phyloP scores from a whole-genome alignment of 768 basidiomycete genomes.

The Lactarius akahatsu region DNA sequence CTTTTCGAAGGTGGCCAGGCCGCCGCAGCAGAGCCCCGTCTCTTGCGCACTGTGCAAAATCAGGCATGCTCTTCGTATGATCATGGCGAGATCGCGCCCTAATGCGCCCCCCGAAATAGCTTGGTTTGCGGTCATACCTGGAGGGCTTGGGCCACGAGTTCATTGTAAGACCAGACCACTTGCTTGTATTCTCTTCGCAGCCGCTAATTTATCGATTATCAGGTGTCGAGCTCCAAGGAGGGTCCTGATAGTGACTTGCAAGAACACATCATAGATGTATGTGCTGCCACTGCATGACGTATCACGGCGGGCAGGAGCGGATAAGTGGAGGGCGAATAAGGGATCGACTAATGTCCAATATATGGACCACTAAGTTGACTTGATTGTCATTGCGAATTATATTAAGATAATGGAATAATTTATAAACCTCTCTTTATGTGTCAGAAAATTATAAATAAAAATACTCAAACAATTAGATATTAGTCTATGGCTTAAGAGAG shows the following conservation, averaged over 20 bases:
- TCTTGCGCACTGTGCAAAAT: slow-evolving; percentile 81
- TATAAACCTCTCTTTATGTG: too few relatives aligned
- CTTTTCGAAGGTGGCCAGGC: slow-evolving; percentile 68
- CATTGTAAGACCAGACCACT: slow-evolving; percentile 46
- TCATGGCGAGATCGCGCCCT: background rate
- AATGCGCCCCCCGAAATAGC: slow-evolving; percentile 52
- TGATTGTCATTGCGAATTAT: too few relatives aligned
- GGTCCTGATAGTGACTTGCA: slow-evolving; percentile 48
- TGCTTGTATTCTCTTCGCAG: background rate
- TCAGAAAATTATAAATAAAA: too few relatives aligned
- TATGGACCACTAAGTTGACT: too few relatives aligned
- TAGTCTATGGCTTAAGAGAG: too few relatives aligned
- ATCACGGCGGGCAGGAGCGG: too few relatives aligned
- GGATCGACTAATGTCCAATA: too few relatives aligned
- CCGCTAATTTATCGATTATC: slow-evolving; percentile 13
- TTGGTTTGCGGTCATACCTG: slow-evolving; percentile 72
- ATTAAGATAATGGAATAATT: too few relatives aligned
- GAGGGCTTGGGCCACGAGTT: slow-evolving; percentile 71
- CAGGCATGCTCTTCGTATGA: slow-evolving; percentile 43
- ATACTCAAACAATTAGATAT: too few relatives aligned
- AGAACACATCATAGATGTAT: slow-evolving; percentile 75
- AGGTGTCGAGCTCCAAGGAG: slow-evolving; percentile 84
- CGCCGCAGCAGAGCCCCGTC: slow-evolving; percentile 67
- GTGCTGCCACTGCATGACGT: slow-evolving; percentile 33
- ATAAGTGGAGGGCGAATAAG: too few relatives aligned